Percentiles rank a stretch among this genome's conserved stretches.
phyloP scores from a whole-genome alignment of 129 eudicot species.

The Chrysanthemum makinoi region DNA sequence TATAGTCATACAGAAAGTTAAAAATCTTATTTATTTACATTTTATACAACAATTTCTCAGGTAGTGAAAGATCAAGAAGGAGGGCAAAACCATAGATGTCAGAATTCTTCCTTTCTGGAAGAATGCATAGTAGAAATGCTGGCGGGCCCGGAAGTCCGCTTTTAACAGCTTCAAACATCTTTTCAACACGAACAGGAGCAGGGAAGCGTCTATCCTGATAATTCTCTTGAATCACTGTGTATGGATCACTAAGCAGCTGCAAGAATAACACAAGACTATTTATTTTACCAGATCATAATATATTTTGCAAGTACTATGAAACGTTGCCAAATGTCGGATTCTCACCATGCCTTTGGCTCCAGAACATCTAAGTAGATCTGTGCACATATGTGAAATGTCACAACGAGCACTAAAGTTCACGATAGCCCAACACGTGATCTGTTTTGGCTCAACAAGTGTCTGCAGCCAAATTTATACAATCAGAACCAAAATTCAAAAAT shows the following conservation, averaged over 20 bases:
- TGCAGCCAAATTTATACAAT: conserved; percentile 9
- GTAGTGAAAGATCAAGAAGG: no score
- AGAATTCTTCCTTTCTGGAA: no score
- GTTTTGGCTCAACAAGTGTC: conserved; percentile 56
- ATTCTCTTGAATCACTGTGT: neutral
- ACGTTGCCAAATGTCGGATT: no score
- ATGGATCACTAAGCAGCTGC: conserved; percentile 39
- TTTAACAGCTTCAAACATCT: no score
- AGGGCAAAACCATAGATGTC: conserved; percentile 29
- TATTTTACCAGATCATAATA: conserved; percentile 80
- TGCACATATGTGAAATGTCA: conserved; percentile 17
- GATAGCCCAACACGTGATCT: conserved; percentile 54
- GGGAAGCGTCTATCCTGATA: no score
- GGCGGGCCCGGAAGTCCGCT: no score
- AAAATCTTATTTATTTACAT: conserved; percentile 17
- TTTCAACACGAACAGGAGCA: no score
- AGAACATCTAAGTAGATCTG: conserved; percentile 43
- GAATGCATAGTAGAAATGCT: no score
- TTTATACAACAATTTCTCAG: no score
- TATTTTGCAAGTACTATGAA: conserved; percentile 34
- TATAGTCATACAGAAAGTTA: conserved; percentile 43
- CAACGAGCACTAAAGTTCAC: conserved; percentile 82
- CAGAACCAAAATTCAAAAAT: neutral
- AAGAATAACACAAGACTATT: conserved; percentile 33
- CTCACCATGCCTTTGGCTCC: conserved; percentile 60